A percentile compares a stretch with the other conserved stretches of the same genome.
phyloP scores from a whole-genome alignment of 139 green algal species.

The Mesotaenium endlicherianum region DNA sequence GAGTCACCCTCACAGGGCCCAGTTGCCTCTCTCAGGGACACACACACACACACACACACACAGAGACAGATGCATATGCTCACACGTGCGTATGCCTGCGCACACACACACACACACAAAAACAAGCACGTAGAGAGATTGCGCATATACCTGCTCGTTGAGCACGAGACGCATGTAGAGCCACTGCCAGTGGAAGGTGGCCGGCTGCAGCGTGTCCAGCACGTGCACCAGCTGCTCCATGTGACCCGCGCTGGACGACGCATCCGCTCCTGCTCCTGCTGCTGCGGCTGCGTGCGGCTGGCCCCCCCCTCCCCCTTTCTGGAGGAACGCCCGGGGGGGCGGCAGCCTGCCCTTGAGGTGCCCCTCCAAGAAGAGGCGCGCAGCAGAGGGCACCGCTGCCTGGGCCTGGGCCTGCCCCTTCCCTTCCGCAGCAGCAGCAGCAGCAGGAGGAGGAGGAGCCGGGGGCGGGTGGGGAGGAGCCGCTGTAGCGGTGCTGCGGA shows the following conservation, averaged over 20 bases:
- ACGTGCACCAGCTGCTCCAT: conserved; percentile 19
- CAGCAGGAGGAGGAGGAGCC: background rate
- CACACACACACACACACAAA: too few species aligned
- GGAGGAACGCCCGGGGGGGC: too few species aligned
- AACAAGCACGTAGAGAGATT: too few species aligned
- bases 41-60: background rate
- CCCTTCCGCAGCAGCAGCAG: background rate
- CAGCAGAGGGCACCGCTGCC: background rate
- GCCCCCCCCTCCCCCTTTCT: background rate
- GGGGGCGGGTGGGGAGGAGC: too few species aligned
- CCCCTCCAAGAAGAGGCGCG: conserved; percentile 9
- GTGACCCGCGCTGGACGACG: background rate
- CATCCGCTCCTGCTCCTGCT: background rate
- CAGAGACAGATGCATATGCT: too few species aligned
- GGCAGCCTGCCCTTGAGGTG: conserved; percentile 5
- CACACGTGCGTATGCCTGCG: too few species aligned
- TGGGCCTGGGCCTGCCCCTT: too few species aligned
- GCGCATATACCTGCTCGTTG: conserved; percentile 49
- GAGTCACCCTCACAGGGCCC: too few species aligned
- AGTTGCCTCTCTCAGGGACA: background rate
- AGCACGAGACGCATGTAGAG: conserved; percentile 32
- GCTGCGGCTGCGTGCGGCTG: background rate
- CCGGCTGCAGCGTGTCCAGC: conserved; percentile 10
- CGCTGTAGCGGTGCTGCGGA: too few species aligned
- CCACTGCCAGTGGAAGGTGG: conserved; percentile 41